Evolutionary conservation across 108 stramenopile genomes (phyloP).

Genomic region (Cylindrotheca closterium): DNA sequence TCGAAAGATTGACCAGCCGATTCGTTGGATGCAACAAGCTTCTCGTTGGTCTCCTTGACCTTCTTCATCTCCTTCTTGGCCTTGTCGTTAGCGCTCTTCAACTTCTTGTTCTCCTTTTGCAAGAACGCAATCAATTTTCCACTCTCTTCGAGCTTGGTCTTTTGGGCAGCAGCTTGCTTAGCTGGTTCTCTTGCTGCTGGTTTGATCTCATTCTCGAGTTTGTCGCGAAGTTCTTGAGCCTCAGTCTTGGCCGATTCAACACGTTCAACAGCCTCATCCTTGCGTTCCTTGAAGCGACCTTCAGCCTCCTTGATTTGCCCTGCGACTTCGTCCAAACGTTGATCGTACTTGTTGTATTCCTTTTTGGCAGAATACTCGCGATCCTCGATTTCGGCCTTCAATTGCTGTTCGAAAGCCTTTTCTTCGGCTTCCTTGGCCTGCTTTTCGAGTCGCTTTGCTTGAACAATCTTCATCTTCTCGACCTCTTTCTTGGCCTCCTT

Average conservation of each 20-base stretch:
- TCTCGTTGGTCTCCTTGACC: conserved; percentile 55
- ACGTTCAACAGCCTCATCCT: conserved; percentile 34
- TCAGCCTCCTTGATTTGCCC: conserved; percentile 43
- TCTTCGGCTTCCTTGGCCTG: conserved; percentile 33
- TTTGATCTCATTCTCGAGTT: conserved; percentile 33
- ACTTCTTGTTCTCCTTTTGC: conserved; percentile 59
- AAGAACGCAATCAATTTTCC: conserved; percentile 60
- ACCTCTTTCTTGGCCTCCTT: conserved; percentile 30
- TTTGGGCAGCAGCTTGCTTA: conserved; percentile 31
- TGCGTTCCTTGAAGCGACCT: conserved; percentile 26
- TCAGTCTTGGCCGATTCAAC: conserved; percentile 24
- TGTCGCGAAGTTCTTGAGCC: conserved; percentile 26
- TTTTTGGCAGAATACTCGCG: conserved; percentile 33
- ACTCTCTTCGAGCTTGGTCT: conserved; percentile 48
- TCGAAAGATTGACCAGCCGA: conserved; percentile 61
- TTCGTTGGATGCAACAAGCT: conserved; percentile 50
- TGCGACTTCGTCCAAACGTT: conserved; percentile 37
- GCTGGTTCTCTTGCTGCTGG: conserved; percentile 27
- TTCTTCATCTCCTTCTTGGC: conserved; percentile 55
- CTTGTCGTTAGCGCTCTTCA: conserved; percentile 41
- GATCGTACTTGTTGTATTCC: conserved; percentile 48
- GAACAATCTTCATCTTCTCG: conserved; percentile 21
- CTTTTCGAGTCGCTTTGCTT: conserved; percentile 22
- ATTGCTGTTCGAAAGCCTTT: conserved; percentile 20
- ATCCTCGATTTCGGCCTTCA: conserved; percentile 31